phyloP scores from a whole-genome alignment of 2,329 filamentous ascomycete species.

The Fusarium sp. region DNA sequence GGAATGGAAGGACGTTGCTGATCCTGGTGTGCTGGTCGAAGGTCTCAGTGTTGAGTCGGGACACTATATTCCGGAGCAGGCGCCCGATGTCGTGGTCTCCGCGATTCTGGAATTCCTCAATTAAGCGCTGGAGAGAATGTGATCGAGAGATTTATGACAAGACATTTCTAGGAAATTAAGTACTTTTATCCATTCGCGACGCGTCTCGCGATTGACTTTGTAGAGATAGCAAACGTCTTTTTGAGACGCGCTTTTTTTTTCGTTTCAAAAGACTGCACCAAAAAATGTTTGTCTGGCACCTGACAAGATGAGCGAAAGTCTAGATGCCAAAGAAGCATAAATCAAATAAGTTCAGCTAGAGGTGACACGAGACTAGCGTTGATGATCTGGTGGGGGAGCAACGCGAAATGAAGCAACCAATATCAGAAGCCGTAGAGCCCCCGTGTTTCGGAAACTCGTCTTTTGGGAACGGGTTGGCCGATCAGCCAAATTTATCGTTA shows the following conservation, averaged over 20 bases:
- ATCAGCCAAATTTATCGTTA: not conserved
- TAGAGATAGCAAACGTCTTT: not conserved
- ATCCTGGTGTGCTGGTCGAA: constrained; percentile 48
- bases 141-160: fast-evolving
- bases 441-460: not conserved
- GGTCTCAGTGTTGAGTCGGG: constrained; percentile 58
- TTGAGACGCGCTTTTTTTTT: not conserved
- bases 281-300: not conserved
- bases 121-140: not conserved
- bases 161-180: not conserved
- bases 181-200: not conserved
- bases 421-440: not conserved
- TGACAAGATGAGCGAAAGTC: not conserved
- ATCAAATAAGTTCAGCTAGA: not conserved
- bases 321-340: not conserved
- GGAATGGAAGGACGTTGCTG: constrained; percentile 62
- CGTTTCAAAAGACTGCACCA: not conserved
- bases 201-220: not conserved
- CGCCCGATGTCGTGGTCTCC: constrained; percentile 57
- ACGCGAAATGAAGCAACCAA: not conserved
- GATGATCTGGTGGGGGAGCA: not conserved
- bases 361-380: not conserved
- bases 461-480: not conserved
- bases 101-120: constrained; percentile 54
- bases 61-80: constrained; percentile 63